Percentiles rank a stretch among this genome's conserved stretches.
Evolutionary conservation across 176 grass and related monocot genomes (phyloP).

Genomic region (Rhynchospora tenuis): DNA sequence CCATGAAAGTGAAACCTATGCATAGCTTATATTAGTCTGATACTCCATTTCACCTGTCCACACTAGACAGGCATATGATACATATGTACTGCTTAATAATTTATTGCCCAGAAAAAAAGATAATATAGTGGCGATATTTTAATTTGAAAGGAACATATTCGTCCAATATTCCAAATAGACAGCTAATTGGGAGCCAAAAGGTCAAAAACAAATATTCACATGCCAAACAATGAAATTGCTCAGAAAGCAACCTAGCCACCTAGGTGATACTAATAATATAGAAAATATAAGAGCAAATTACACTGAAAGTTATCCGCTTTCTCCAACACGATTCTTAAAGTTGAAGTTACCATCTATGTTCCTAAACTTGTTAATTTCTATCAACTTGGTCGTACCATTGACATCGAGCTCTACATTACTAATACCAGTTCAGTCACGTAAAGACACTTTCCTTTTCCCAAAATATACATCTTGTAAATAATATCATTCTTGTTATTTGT

Average conservation of each 20-base stretch:
- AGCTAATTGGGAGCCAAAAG: background rate
- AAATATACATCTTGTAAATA: background rate
- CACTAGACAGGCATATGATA: background rate
- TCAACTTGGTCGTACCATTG: background rate
- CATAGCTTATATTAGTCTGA: background rate
- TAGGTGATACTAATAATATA: background rate
- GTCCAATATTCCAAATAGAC: constrained; percentile 1
- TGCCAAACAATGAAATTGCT: constrained; percentile 1
- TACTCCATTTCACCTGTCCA: background rate
- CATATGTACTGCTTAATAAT: background rate
- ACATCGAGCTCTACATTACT: background rate
- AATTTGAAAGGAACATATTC: background rate
- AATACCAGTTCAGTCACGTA: background rate
- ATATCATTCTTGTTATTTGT: background rate
- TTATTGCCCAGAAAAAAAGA: background rate
- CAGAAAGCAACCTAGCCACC: background rate
- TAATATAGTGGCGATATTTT: background rate
- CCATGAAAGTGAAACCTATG: background rate
- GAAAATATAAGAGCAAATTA: background rate
- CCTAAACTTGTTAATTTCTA: background rate
- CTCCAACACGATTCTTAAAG: background rate
- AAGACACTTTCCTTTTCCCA: background rate
- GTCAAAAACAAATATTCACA: background rate
- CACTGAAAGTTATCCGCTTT: background rate
- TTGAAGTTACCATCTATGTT: background rate